Evolutionary conservation across 164 flowering plant genomes (phyloP), one percentile per base, ranked within the genome.

Genomic region (Piper betle): DNA sequence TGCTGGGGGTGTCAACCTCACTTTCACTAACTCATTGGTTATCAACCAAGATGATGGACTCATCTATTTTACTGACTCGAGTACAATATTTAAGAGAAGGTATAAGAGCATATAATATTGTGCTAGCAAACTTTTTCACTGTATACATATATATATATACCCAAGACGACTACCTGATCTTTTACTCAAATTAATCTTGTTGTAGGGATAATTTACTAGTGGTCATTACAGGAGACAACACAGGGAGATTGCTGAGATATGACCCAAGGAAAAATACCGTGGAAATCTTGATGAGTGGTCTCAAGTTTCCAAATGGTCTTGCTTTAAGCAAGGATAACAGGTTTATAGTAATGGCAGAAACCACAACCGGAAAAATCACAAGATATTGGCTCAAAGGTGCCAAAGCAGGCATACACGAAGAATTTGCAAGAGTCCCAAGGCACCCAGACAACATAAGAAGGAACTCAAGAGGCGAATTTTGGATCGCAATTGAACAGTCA

Each of bases 51-150:
- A 57, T 4, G 52, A 63, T 6, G 80, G 76, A 1, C 37, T 55
- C 1, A 71, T 82, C 13, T 82, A 76, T 62, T 78, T 82, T 52
- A 76, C 82, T 1, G 83, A 81, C 65, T 60, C 68, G 6, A 81
- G 85, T 63, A 33, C 63, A 1, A 0, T 20, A 0, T 81, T 59
- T 65, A 73, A 69, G 9, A 63, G 80, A 65, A 64, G 81, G 85
- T 81, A 54, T 53, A 20, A 42, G 11, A 11, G 46, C 46, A 6
- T 6, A 11, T 42, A 42, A 6, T 42, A 42, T 42, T 25, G 33
- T 25, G 33, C 46, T 42, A 42, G 7, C 46, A 42, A 42, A 2
- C 46, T 11, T 6, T 6, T 42, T 6, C 9, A 6, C 7, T 11
- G 46, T 10, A 42, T 42, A 10, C 2, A 42, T 42, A 10, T 42